Evolutionary conservation across 2,329 filamentous ascomycete species (phyloP).

Genomic region (Emmonsiellopsis sp.): DNA sequence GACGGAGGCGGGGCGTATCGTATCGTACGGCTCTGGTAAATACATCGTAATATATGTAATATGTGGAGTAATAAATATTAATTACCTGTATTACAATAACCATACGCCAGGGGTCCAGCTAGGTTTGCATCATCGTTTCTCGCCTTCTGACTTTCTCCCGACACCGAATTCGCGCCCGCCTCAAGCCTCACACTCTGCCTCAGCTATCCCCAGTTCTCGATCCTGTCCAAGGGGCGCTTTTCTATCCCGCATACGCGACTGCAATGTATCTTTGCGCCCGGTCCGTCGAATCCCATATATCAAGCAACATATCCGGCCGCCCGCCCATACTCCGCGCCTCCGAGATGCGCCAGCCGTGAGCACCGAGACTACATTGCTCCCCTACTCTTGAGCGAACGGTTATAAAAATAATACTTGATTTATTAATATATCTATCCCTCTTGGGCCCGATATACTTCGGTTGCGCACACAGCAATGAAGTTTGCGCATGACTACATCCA

Average conservation of each 20-base stretch:
- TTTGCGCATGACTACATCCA: constrained; percentile 72
- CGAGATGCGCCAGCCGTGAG: constrained; percentile 1
- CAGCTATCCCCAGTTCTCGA: background rate
- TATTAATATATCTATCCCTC: background rate
- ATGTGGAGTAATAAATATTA: background rate
- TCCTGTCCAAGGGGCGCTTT: background rate
- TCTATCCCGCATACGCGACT: background rate
- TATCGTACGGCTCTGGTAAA: background rate
- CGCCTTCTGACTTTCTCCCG: too few species aligned
- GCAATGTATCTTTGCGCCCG: background rate
- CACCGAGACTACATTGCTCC: background rate
- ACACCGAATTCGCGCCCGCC: too few species aligned
- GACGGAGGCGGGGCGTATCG: too few species aligned
- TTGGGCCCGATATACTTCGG: too few species aligned
- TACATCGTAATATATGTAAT: background rate
- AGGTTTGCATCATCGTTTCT: too few species aligned
- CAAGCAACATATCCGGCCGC: background rate
- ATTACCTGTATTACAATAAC: background rate
- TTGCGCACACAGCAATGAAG: constrained; percentile 54
- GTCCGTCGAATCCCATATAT: background rate
- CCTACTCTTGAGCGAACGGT: too few species aligned
- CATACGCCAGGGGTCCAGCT: too few species aligned
- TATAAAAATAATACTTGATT: too few species aligned
- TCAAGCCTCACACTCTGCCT: too few species aligned
- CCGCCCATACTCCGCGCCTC: background rate